A percentile compares a stretch with the other conserved stretches of the same genome.
phyloP scores from a whole-genome alignment of 2,329 filamentous ascomycete species.

The Chaetomiaceae sp. region DNA sequence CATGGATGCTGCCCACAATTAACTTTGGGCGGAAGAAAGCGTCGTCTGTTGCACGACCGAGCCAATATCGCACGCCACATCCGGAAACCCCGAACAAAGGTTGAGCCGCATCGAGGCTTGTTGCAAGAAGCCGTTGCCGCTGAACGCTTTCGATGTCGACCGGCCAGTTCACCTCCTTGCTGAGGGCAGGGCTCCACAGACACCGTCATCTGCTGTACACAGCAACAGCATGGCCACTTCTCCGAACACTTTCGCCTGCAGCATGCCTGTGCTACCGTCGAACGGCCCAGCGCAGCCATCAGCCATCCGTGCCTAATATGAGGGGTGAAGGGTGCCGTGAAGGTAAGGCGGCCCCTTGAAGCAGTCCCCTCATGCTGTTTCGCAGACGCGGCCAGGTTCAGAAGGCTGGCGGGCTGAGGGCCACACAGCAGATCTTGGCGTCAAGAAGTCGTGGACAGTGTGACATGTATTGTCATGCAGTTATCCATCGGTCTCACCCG shows the following conservation, averaged over 20 bases:
- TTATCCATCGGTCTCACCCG: conserved; percentile 2
- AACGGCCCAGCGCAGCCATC: background rate
- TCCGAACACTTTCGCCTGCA: background rate
- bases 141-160: background rate
- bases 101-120: conserved; percentile 4
- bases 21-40: background rate
- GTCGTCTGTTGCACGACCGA: background rate
- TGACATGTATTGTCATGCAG: conserved; percentile 11
- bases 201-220: background rate
- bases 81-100: conserved; percentile 1
- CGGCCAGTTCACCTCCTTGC: background rate
- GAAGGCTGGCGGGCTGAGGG: too few relatives aligned
- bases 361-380: too few relatives aligned
- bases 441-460: too few relatives aligned
- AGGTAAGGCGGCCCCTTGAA: too few relatives aligned
- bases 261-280: background rate
- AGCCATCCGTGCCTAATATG: too few relatives aligned
- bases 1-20: background rate
- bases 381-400: too few relatives aligned
- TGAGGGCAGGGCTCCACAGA: background rate
- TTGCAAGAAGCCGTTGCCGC: background rate
- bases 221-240: conserved; percentile 2
- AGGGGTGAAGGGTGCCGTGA: too few relatives aligned
- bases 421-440: too few relatives aligned
- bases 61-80: background rate